Percentiles rank a stretch among this genome's conserved stretches.
Conservation (phyloP, 2,329 filamentous ascomycete genomes). For the Colletotrichum costaricense region DNA sequence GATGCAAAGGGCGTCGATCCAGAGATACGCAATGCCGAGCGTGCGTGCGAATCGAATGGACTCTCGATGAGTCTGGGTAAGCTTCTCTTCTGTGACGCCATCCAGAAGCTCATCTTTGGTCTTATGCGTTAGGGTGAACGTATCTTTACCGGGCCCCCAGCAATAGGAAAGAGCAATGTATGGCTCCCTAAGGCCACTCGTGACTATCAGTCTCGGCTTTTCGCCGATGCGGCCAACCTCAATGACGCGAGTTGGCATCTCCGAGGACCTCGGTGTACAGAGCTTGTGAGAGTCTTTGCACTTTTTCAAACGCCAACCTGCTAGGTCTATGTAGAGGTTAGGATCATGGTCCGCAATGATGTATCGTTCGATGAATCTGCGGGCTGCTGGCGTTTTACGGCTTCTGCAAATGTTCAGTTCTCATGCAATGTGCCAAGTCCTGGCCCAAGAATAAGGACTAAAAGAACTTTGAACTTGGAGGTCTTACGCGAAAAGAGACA, state of each 20-base stretch:
- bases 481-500: neutral
- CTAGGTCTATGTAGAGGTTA: neutral
- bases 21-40: slow-evolving; percentile 14
- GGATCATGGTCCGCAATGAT: neutral
- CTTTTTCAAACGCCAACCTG: neutral
- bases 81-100: neutral
- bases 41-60: neutral
- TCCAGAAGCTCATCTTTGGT: neutral
- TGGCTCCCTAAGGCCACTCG: neutral
- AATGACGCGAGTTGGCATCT: slow-evolving; percentile 17
- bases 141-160: slow-evolving; percentile 6
- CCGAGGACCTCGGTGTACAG: neutral
- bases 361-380: neutral
- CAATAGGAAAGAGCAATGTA: slow-evolving; percentile 20
- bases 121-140: neutral
- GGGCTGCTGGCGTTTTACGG: neutral
- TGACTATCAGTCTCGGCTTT: neutral
- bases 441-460: no score
- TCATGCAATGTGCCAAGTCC: neutral
- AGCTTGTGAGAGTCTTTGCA: slow-evolving; percentile 1
- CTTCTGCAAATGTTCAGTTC: neutral
- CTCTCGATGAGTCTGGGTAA: slow-evolving; percentile 11
- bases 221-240: neutral
- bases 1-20: slow-evolving; percentile 32
- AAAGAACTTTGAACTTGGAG: no score